Percentiles rank a stretch among this genome's conserved stretches.
These are phyloP conservation scores for Globisporangium canariense DNA, from an alignment of 352 stramenopile species.

Conservation along the genomic window DNA sequence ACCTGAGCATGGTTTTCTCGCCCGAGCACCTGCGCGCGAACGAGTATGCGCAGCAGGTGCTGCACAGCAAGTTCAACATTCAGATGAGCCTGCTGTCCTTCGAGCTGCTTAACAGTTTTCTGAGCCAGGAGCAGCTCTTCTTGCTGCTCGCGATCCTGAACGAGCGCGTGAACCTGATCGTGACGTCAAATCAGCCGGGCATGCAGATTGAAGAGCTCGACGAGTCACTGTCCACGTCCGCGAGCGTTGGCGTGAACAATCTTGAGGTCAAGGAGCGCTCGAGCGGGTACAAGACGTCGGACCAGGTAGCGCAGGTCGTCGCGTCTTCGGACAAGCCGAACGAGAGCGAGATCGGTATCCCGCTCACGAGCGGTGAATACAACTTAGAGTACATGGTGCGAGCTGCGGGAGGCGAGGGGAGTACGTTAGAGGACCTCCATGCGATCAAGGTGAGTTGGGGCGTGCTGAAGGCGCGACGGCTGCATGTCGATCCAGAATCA, in stretches of 20 bases:
- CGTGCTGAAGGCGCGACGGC: slow-evolving; percentile 56
- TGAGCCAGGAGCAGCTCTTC: slow-evolving; percentile 77
- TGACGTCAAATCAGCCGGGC: slow-evolving; percentile 68
- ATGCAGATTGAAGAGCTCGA: slow-evolving; percentile 68
- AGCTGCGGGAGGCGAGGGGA: slow-evolving; percentile 30
- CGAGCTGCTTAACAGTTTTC: slow-evolving; percentile 75
- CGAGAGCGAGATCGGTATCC: slow-evolving; percentile 66
- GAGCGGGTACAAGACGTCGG: slow-evolving; percentile 44
- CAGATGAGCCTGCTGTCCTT: slow-evolving; percentile 82
- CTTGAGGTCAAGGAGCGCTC: slow-evolving; percentile 31
- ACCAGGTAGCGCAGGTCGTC: slow-evolving; percentile 58
- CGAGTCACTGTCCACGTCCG: slow-evolving; percentile 21
- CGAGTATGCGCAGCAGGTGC: slow-evolving; percentile 75
- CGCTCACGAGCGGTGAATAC: slow-evolving; percentile 60
- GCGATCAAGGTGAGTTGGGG: slow-evolving; percentile 69
- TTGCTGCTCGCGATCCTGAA: slow-evolving; percentile 75
- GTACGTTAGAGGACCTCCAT: slow-evolving; percentile 64
- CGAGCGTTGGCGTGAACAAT: slow-evolving; percentile 33
- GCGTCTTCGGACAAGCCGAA: slow-evolving; percentile 46
- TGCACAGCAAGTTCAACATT: slow-evolving; percentile 83
- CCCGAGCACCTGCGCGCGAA: slow-evolving; percentile 59
- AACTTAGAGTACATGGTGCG: slow-evolving; percentile 76
- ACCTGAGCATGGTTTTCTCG: slow-evolving; percentile 59
- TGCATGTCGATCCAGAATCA: slow-evolving; percentile 26
- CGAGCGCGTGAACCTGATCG: slow-evolving; percentile 69